Evolutionary conservation across 148 eudicot genomes (phyloP).

Genomic region (Diospyros kaki): DNA sequence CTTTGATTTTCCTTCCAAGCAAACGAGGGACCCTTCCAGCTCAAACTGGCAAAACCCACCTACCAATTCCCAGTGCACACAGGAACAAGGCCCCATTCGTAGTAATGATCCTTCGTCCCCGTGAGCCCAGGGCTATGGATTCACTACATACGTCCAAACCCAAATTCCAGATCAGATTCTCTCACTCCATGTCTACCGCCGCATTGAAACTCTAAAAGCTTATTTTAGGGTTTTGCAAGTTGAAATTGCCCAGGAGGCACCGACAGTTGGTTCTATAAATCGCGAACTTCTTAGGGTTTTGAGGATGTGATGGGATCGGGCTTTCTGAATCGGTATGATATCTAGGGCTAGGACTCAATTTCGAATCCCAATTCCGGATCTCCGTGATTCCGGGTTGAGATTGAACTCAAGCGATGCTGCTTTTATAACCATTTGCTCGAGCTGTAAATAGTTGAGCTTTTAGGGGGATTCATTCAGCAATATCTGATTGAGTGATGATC

Average conservation of each 20-base stretch:
- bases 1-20: constrained; percentile 1
- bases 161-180: constrained; percentile 7
- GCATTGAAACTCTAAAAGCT: background rate
- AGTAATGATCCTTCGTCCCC: background rate
- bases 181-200: background rate
- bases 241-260: background rate
- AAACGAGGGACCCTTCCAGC: background rate
- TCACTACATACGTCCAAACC: background rate
- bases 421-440: background rate
- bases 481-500: background rate
- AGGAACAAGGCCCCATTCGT: background rate
- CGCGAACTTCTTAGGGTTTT: background rate
- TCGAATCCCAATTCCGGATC: constrained; percentile 8
- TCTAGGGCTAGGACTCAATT: no score
- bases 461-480: background rate
- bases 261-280: background rate
- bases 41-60: background rate
- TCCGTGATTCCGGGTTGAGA: background rate
- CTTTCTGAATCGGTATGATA: background rate
- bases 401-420: background rate
- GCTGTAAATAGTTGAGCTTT: background rate
- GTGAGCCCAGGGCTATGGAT: background rate
- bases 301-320: background rate
- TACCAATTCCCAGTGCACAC: background rate
- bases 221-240: background rate